Evolutionary conservation across 805 yeast genomes (phyloP).

Genomic region (Candida koratica): DNA sequence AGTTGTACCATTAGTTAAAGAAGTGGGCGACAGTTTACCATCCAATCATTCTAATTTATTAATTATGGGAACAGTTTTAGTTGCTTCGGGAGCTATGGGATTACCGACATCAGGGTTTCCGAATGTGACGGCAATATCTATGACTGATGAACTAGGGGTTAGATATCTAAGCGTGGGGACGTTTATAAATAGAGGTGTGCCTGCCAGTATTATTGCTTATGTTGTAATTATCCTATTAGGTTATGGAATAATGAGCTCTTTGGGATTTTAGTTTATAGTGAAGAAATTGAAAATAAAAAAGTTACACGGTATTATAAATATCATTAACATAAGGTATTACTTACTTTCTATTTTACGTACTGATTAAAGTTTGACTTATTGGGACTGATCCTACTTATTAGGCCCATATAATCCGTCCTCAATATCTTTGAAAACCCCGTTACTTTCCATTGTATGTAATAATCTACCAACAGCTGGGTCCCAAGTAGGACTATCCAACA

Average conservation of each 20-base stretch:
- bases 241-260: conserved; percentile 36
- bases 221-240: conserved; percentile 34
- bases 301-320: conserved; percentile 1
- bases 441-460: conserved; percentile 26
- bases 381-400: background rate
- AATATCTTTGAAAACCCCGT: conserved; percentile 29
- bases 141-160: conserved; percentile 41
- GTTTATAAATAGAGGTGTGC: conserved; percentile 41
- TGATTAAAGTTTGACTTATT: too few relatives aligned
- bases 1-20: conserved; percentile 39
- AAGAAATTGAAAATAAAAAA: background rate
- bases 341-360: background rate
- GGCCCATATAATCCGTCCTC: conserved; percentile 31
- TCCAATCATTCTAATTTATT: conserved; percentile 37
- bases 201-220: conserved; percentile 37
- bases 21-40: conserved; percentile 36
- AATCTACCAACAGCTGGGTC: conserved; percentile 31
- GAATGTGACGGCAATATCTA: conserved; percentile 41
- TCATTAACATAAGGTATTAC: conserved; percentile 7
- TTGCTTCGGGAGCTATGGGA: conserved; percentile 45
- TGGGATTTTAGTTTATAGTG: conserved; percentile 18
- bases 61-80: conserved; percentile 40
- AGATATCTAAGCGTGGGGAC: conserved; percentile 39
- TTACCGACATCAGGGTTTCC: conserved; percentile 45
- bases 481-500: conserved; percentile 26